Evolutionary conservation across 306 rosid species (phyloP), one percentile per base, ranked within the genome.

Genomic region (Dalbergia cultrata): DNA sequence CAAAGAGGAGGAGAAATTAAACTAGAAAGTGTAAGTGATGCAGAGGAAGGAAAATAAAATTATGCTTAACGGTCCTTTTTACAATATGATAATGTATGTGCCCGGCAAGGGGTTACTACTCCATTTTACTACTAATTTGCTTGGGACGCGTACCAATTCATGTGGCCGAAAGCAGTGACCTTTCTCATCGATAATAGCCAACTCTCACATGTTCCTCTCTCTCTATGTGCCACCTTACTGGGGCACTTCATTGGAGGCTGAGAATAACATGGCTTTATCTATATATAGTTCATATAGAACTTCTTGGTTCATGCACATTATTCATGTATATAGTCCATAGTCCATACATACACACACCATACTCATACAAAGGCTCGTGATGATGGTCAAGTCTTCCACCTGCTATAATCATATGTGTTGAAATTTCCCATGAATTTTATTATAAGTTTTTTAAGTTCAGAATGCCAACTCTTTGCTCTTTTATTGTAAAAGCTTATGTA

Each of bases 91-190:
- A 12, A 12, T 26, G 11, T 44, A 58, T 59, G 43, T 47, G 72
- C 47, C 45, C 39, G 16, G 19, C 5, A 8, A 43, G 13, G 17
- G 13, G 45, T 8, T 53, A 31, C 6, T 26, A 26, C 31, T 52
- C 72, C 57, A 50, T 41, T 43, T 67, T 47, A 37, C 7, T 37
- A 37, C 41, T 37, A 67, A 50, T 80, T 78, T 74, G 85, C 78
- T 81, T 70, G 88, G 88, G 91, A 85, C 62, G 41, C 72, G 88
- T 60, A 69, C 39, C 79, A 53, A 59, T 13, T 68, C 66, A 37
- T 83, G 75, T 63, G 87, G 61, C 87, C 84, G 50, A 88, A 83
- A 80, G 87, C 73, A 13, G 41, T 22, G 72, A 52, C 18, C 47
- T 71, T 81, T 76, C 57, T 39, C 76, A 70, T 81, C 77, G 80